Evolutionary conservation across 495 filamentous ascomycete species (phyloP).

Genomic region (Aspergillus heteromorphus): DNA sequence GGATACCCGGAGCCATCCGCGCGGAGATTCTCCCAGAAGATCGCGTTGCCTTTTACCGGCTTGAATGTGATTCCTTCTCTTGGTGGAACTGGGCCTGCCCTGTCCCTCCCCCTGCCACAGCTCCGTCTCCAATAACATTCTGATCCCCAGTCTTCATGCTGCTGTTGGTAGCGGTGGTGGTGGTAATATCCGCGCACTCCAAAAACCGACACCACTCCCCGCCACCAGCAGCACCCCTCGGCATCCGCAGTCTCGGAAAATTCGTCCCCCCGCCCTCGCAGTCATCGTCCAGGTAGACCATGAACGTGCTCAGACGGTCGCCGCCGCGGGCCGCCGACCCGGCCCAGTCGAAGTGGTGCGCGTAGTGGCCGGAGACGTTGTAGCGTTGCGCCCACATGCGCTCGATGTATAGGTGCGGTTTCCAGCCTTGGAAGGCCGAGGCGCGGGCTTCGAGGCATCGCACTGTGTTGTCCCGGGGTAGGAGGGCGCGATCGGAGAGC

Average conservation of each 20-base stretch:
- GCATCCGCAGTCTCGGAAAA: slow-evolving; percentile 47
- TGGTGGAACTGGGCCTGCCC: no score
- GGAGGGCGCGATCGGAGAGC: slow-evolving; percentile 52
- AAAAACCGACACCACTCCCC: slow-evolving; percentile 53
- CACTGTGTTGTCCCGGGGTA: slow-evolving; percentile 54
- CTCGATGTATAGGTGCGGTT: slow-evolving; percentile 53
- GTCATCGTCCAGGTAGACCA: slow-evolving; percentile 56
- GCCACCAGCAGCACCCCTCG: no score
- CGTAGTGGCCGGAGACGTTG: slow-evolving; percentile 52
- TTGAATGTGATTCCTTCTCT: slow-evolving; percentile 67
- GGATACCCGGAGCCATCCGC: slow-evolving; percentile 58
- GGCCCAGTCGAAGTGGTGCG: slow-evolving; percentile 56
- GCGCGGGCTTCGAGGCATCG: slow-evolving; percentile 67
- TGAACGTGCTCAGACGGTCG: slow-evolving; percentile 51
- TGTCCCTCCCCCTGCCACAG: no score
- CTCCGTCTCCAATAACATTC: no score
- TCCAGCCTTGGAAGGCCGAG: slow-evolving; percentile 65
- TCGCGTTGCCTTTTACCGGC: slow-evolving; percentile 62
- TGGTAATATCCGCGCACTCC: slow-evolving; percentile 35
- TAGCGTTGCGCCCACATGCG: slow-evolving; percentile 58
- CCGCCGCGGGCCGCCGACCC: slow-evolving; percentile 35
- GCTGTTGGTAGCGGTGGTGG: no score
- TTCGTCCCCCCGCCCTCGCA: slow-evolving; percentile 60
- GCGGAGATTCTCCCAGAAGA: slow-evolving; percentile 71
- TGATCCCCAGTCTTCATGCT: no score